Evolutionary conservation across 345 rosid species (phyloP), one percentile per base, ranked within the genome.

Genomic region (Abelmoschus esculentus): DNA sequence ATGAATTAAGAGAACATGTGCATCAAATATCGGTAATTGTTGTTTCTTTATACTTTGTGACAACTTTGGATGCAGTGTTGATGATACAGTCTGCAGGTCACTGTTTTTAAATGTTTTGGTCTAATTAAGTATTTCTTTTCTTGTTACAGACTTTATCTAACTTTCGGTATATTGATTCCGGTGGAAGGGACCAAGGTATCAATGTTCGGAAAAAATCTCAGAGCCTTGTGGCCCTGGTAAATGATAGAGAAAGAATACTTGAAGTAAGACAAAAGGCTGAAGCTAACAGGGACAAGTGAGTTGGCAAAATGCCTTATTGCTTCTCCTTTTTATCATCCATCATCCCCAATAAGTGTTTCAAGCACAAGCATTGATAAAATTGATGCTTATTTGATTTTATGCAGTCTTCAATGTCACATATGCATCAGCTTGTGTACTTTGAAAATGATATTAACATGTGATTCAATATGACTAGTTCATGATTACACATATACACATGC

Each of bases 141-240:
- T 40, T 73, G 56, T 75, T 56, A 56, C 89, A 95, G 99, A 82
- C 90, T 5, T 76, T 95, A 86, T 84, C 98, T 3, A 79, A 82
- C 56, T 95, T 91, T 77, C 98, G 84, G 73, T 95, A 95, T 73
- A 88, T 89, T 63, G 98, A 95, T 82, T 95, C 99, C 57, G 83
- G 83, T 73, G 98, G 98, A 76, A 87, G 86, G 81, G 99, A 95
- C 78, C 99, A 95, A 80, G 99, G 99, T 65, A 88, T 67, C 84
- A 95, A 91, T 83, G 96, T 95, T 60, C 83, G 99, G 70, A 95
- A 83, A 86, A 95, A 95, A 76, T 91, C 99, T 64, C 99, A 95
- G 83, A 74, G 85, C 80, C 96, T 95, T 72, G 96, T 91, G 65
- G 83, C 80, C 60, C 83, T 95, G 77, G 97, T 88, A 69, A 91